Evolutionary conservation across 305 asterid species (phyloP), one percentile per base, ranked within the genome.

Genomic region (Fraxinus ornus): DNA sequence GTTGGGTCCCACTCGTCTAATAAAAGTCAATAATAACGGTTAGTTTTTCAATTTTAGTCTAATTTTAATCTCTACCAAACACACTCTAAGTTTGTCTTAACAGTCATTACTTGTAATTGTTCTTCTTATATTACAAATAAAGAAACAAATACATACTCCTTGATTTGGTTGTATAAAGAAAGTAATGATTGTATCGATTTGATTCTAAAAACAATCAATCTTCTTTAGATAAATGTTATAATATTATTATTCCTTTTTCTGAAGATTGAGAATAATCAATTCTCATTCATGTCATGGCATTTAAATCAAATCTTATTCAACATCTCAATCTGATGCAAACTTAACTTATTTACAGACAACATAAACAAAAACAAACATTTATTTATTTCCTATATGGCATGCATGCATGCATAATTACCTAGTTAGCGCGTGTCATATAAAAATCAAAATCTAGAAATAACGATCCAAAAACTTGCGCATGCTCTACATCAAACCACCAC

Each of bases 401-500:
- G 39, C 39, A 32, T 32, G 37, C 37, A 44, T 44, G 52, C 17
- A 44, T 41, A 41, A 9, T 41, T 10, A 9, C 12, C n/a, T 44
- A 12, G 55, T 44, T 44, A 44, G 55, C 1, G 9, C 9, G 55
- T 3, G 15, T 41, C 49, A 41, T 15, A 12, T 44, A 3, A 44
- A 44, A 44, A 75, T 41, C 35, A 33, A 13, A 37, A 41, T 66
- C 77, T 85, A 89, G 79, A 90, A 60, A 41, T 85, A 85, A 36
- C 82, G 81, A 77, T 84, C 88, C 82, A 94, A 78, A 83, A 92
- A 89, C 87, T 92, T 91, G 85, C 92, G 94, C 79, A 91, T 88
- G 77, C 91, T 87, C 28, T 68, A 86, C 89, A 88, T 52, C 81
- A 92, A 81, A 37, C 91, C 86, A 35, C 81, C 79, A 7, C 68